phyloP scores from a whole-genome alignment of 495 filamentous ascomycete species.

The Usnea hakonensis region DNA sequence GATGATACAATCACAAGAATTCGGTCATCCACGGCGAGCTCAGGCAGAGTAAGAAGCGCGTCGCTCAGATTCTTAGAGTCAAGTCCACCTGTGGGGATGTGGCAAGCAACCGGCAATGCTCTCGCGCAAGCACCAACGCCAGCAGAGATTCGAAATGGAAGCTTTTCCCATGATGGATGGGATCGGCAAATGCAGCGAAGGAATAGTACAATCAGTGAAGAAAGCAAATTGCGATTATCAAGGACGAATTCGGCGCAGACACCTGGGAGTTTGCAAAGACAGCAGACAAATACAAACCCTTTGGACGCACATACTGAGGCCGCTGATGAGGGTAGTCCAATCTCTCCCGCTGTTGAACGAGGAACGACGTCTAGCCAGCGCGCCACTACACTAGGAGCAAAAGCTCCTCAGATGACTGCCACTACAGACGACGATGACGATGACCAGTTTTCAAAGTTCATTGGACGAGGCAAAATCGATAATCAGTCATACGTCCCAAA shows the following conservation, averaged over 20 bases:
- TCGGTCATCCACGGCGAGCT: constrained; percentile 18
- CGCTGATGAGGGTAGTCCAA: constrained; percentile 14
- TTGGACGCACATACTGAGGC: constrained; percentile 19
- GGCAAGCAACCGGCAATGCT: constrained; percentile 41
- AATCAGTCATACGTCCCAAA: constrained; percentile 21
- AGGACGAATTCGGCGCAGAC: constrained; percentile 21
- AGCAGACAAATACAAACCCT: constrained; percentile 14
- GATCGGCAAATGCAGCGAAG: constrained; percentile 28
- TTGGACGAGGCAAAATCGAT: constrained; percentile 25
- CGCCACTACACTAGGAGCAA: background rate
- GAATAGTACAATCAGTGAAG: constrained; percentile 25
- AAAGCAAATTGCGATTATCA: constrained; percentile 21
- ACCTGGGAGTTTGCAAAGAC: constrained; percentile 16
- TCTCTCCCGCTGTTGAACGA: background rate
- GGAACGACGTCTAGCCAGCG: background rate
- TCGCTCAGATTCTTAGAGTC: constrained; percentile 42
- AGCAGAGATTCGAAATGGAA: constrained; percentile 35
- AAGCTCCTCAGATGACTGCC: background rate
- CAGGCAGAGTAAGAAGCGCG: constrained; percentile 33
- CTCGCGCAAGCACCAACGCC: constrained; percentile 37
- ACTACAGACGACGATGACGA: constrained; percentile 14
- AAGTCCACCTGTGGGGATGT: constrained; percentile 43
- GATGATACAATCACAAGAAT: constrained; percentile 1
- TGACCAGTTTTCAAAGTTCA: constrained; percentile 22
- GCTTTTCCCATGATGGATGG: constrained; percentile 35